Conservation (phyloP, 345 rosid genomes). For the Turnera subulata region DNA sequence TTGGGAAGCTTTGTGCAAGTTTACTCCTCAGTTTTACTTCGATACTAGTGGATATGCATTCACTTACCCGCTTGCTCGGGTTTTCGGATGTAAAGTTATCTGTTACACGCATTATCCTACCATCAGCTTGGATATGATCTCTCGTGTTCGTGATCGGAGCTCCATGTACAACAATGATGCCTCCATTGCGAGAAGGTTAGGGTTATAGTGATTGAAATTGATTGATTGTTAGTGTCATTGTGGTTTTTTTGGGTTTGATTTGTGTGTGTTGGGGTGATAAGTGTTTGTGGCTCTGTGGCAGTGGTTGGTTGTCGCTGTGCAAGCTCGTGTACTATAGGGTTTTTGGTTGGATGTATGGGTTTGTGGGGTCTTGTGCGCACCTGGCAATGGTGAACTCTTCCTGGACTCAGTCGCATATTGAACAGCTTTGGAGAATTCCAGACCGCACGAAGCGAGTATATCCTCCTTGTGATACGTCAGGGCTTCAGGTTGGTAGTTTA, state of each 20-base stretch:
- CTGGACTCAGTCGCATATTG: constrained; percentile 85
- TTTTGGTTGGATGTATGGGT: constrained; percentile 84
- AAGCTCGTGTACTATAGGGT: constrained; percentile 66
- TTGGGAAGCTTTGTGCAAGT: constrained; percentile 86
- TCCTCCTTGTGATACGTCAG: constrained; percentile 94
- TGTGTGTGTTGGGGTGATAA: no score
- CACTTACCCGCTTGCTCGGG: constrained; percentile 82
- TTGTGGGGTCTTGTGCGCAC: constrained; percentile 80
- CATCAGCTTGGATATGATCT: constrained; percentile 84
- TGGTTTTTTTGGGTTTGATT: background rate
- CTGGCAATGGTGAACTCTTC: constrained; percentile 95
- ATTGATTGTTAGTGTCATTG: background rate
- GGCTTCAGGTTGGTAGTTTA: constrained; percentile 66
- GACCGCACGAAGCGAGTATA: constrained; percentile 65
- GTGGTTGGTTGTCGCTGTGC: constrained; percentile 72
- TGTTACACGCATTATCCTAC: constrained; percentile 97
- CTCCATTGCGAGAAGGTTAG: constrained; percentile 67
- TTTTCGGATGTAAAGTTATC: constrained; percentile 90
- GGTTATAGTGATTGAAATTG: background rate
- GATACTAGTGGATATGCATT: constrained; percentile 96
- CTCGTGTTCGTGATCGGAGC: constrained; percentile 65
- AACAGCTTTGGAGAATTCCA: constrained; percentile 76
- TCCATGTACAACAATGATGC: constrained; percentile 81
- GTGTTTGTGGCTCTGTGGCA: constrained; percentile 31
- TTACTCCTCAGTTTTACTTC: constrained; percentile 60